These are phyloP conservation scores for Teratosphaeria gauchensis DNA, from an alignment of 2,329 filamentous ascomycete genomes.

Conservation along the genomic window DNA sequence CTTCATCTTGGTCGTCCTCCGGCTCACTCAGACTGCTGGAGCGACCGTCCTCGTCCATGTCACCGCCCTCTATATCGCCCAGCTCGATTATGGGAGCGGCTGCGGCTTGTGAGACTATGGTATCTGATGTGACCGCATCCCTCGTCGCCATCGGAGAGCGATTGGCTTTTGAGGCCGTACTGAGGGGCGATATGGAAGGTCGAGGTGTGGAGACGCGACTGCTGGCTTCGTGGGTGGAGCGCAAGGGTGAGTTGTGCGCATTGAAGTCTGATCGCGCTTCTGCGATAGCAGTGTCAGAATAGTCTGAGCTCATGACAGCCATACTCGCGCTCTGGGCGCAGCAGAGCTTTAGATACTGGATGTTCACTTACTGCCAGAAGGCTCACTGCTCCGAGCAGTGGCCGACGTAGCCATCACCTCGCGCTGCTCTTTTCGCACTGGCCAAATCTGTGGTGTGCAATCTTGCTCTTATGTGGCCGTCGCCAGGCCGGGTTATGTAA, in stretches of 20 bases:
- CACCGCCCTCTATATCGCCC: conserved; percentile 4
- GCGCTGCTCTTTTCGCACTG: conserved; percentile 1
- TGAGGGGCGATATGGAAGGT: conserved; percentile 27
- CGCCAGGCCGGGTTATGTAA: neutral
- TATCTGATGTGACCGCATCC: conserved; percentile 2
- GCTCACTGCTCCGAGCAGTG: conserved; percentile 16
- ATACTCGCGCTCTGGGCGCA: neutral
- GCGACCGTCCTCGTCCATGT: conserved; percentile 31
- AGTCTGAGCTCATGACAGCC: neutral
- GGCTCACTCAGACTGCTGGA: conserved; percentile 93
- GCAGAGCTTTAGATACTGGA: neutral
- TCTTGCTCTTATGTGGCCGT: neutral
- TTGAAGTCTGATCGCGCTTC: conserved; percentile 8
- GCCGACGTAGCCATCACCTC: conserved; percentile 16
- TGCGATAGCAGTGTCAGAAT: neutral
- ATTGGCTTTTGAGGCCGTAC: conserved; percentile 18
- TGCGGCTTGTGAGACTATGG: neutral
- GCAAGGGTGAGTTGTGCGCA: conserved; percentile 7
- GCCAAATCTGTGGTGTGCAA: neutral
- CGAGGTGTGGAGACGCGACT: conserved; percentile 14
- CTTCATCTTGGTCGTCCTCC: conserved; percentile 56
- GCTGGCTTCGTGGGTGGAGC: conserved; percentile 5
- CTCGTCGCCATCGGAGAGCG: conserved; percentile 18
- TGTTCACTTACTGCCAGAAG: conserved; percentile 9
- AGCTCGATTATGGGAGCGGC: neutral